These are phyloP conservation scores for Podospora didyma DNA, from an alignment of 495 filamentous ascomycete genomes.

Conservation along the genomic window DNA sequence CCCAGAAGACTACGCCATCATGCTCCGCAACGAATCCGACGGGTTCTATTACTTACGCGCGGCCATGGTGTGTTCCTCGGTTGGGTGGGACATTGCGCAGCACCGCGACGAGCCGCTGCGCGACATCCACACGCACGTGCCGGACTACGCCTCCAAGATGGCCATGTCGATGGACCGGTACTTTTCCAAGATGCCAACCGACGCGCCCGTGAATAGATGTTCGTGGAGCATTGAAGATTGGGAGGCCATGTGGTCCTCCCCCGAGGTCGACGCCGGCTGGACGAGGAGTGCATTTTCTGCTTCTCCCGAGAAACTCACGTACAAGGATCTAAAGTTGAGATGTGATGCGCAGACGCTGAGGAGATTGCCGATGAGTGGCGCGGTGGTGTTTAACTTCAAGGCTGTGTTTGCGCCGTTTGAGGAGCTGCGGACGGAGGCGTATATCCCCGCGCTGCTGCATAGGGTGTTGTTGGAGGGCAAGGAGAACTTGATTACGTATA, in stretches of 20 bases:
- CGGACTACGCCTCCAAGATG: conserved; percentile 91
- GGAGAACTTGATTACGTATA: conserved; percentile 73
- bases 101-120: conserved; percentile 72
- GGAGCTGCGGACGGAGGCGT: conserved; percentile 71
- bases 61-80: conserved; percentile 70
- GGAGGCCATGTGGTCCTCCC: conserved; percentile 58
- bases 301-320: conserved; percentile 37
- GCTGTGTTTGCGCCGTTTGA: conserved; percentile 75
- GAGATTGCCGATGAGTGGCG: conserved; percentile 70
- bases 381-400: conserved; percentile 88
- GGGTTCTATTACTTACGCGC: conserved; percentile 76
- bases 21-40: conserved; percentile 64
- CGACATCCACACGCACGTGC: conserved; percentile 74
- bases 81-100: conserved; percentile 72
- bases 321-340: conserved; percentile 66
- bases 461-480: conserved; percentile 73
- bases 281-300: conserved; percentile 17
- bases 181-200: conserved; percentile 73
- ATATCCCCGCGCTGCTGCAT: conserved; percentile 62
- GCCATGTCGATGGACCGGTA: conserved; percentile 86
- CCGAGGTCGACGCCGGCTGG: conserved; percentile 15
- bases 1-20: conserved; percentile 84
- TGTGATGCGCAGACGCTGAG: conserved; percentile 93
- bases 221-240: conserved; percentile 86
- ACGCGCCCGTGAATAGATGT: conserved; percentile 76